Base-by-base conservation (phyloP, 2,329 filamentous ascomycete genomes). In the Neofusicoccum parvum region DNA sequence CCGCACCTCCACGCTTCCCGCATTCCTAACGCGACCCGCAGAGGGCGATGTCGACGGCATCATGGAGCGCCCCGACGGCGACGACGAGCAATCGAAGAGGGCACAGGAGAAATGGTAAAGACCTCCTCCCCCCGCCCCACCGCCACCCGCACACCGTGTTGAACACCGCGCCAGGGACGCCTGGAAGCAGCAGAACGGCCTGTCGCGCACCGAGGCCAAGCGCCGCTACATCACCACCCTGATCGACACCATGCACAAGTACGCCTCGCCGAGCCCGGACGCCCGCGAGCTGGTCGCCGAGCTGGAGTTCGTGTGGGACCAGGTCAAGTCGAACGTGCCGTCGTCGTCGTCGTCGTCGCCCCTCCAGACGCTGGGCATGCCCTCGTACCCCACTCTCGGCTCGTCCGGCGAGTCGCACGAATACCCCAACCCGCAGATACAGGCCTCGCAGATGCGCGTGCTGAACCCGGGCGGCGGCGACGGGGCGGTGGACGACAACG, bases 251-350 rank as follows among this genome's bases (percentile, higher is more conserved):
- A 98, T 99, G 94, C 94, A 97, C 81, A 87, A 88, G 75, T 98
- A 96, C 81, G 95, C 95, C 58, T 95, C 85, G 49, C 86, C 90
- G 46, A 97, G 93, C 17, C 86, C 89, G 56, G 93, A 97, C 75
- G 92, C 92, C 7, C 86, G 90, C 67, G 94, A 96, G 78, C 85
- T 99, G 45, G 94, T 98, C 43, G 85, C 89, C 10, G 95, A 99
- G 78, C 87, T 99, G n/a, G 95, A 99, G 79, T 99, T 98, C 73
- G 94, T 99, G 45, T 99, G 95, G 95, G 93, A 97, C 71, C 95
- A 98, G 77, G 94, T 99, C 72, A 96, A 95, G 78, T 90, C 90
- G 71, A 97, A 94, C 72, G 87, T 83, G 9, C 78, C 87, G 11
- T 87, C 90, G 17, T 88, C 89, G 0, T 78, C 43, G 80, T 88